A percentile compares a stretch with the other conserved stretches of the same genome.
These are phyloP conservation scores for Fonsecaea pugnacius DNA, from an alignment of 2,329 filamentous ascomycete genomes.

Conservation along the genomic window DNA sequence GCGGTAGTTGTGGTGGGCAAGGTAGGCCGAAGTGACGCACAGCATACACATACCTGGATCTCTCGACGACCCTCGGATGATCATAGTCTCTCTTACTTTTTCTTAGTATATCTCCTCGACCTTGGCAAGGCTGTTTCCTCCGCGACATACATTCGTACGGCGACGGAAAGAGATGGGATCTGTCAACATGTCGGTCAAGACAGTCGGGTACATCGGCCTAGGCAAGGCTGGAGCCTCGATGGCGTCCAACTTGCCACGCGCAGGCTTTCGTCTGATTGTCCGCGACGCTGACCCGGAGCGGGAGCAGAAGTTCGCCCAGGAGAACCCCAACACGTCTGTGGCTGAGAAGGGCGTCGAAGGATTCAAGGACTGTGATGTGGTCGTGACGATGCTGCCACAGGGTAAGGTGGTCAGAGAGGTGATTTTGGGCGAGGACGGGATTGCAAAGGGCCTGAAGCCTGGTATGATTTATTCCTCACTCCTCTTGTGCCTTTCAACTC, in stretches of 20 bases:
- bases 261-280: constrained; percentile 42
- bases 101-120: not conserved
- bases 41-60: not conserved
- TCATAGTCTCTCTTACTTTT: not conserved
- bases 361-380: constrained; percentile 42
- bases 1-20: not conserved
- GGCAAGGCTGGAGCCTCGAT: constrained; percentile 44
- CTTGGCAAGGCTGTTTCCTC: not conserved
- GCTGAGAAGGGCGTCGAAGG: constrained; percentile 37
- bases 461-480: constrained; percentile 35
- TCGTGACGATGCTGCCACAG: constrained; percentile 45
- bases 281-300: constrained; percentile 57
- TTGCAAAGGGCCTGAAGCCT: constrained; percentile 40
- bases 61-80: not conserved
- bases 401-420: constrained; percentile 44
- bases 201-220: constrained; percentile 44
- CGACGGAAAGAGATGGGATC: constrained; percentile 11
- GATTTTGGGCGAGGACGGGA: constrained; percentile 38
- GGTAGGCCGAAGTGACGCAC: constrained; percentile 1
- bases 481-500: not conserved
- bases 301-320: constrained; percentile 73
- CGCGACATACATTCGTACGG: not conserved
- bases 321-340: constrained; percentile 67
- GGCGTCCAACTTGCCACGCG: constrained; percentile 43
- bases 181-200: constrained; percentile 24